Evolutionary conservation across 805 yeast genomes (phyloP).

Genomic region (Yamadazyma sp.): DNA sequence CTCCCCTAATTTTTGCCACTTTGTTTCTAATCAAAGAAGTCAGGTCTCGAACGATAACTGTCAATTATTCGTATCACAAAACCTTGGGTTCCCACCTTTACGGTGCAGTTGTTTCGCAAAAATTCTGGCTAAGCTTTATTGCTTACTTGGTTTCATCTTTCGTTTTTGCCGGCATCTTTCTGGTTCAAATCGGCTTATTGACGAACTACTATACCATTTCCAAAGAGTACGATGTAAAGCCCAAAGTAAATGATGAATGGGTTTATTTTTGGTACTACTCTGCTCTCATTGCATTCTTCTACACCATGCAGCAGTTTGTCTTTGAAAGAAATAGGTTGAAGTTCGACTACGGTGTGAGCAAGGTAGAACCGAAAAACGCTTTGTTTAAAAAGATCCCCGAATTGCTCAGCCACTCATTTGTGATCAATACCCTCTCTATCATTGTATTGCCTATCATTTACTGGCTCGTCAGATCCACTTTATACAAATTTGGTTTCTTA

Average conservation of each 20-base stretch:
- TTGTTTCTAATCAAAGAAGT: slow-evolving; percentile 26
- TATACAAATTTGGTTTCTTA: slow-evolving; percentile 40
- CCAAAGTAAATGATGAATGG: slow-evolving; percentile 42
- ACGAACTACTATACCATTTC: slow-evolving; percentile 32
- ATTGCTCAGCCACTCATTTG: slow-evolving; percentile 39
- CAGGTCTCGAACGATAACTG: slow-evolving; percentile 27
- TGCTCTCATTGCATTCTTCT: slow-evolving; percentile 40
- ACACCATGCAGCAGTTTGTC: slow-evolving; percentile 50
- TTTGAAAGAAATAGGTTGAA: slow-evolving; percentile 56
- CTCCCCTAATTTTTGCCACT: slow-evolving; percentile 32
- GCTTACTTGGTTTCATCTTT: slow-evolving; percentile 25
- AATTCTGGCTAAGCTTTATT: slow-evolving; percentile 18
- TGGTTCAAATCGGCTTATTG: slow-evolving; percentile 28
- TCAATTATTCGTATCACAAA: slow-evolving; percentile 30
- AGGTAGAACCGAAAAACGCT: slow-evolving; percentile 39
- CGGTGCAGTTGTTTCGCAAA: slow-evolving; percentile 20
- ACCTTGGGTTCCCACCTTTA: slow-evolving; percentile 34
- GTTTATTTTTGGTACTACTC: slow-evolving; percentile 52
- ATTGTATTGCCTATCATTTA: slow-evolving; percentile 41
- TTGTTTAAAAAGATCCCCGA: slow-evolving; percentile 26
- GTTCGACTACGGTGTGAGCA: slow-evolving; percentile 46
- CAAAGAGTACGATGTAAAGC: slow-evolving; percentile 39
- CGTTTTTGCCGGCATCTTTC: slow-evolving; percentile 24
- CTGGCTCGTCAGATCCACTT: slow-evolving; percentile 36
- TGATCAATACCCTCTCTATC: slow-evolving; percentile 28